Evolutionary conservation across 768 basidiomycete species (phyloP).

Genomic region (Exsudoporus frostii): DNA sequence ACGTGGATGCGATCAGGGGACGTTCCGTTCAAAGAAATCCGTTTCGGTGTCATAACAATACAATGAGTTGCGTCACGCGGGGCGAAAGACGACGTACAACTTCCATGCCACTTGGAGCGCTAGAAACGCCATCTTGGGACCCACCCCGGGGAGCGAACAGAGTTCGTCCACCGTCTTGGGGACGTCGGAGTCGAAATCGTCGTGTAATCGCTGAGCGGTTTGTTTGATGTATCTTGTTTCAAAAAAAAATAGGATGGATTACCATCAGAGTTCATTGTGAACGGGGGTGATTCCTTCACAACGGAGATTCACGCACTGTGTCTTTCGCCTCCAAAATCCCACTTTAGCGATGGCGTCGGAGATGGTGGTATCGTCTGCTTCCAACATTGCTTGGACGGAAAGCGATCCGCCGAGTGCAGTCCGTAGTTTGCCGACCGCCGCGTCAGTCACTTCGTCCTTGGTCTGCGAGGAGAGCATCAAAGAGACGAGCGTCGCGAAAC

Average conservation of each 20-base stretch:
- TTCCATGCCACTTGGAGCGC: constrained; percentile 83
- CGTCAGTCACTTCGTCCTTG: constrained; percentile 84
- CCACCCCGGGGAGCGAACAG: constrained; percentile 85
- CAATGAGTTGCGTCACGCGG: not conserved
- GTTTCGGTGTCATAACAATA: not conserved
- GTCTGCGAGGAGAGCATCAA: constrained; percentile 97
- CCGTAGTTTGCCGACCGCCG: constrained; percentile 74
- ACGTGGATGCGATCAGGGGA: not conserved
- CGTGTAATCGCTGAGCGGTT: constrained; percentile 63
- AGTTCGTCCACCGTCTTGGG: constrained; percentile 88
- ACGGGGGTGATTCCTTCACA: not conserved
- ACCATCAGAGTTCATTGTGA: not conserved
- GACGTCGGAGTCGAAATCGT: constrained; percentile 78
- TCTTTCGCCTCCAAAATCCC: constrained; percentile 90
- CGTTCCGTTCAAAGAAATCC: not conserved
- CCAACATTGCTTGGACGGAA: constrained; percentile 64
- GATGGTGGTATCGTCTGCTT: constrained; percentile 60
- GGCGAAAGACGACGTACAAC: constrained; percentile 44
- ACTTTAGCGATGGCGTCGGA: constrained; percentile 81
- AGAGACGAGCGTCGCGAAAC: constrained; percentile 84
- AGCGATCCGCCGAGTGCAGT: constrained; percentile 74
- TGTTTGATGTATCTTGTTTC: constrained; percentile 64
- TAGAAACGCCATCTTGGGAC: constrained; percentile 95
- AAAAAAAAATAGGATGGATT: not conserved
- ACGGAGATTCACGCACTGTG: constrained; percentile 48